A percentile compares a stretch with the other conserved stretches of the same genome.
Conservation (phyloP, 169 alveolate species). For the Plasmodium cynomolgi region DNA sequence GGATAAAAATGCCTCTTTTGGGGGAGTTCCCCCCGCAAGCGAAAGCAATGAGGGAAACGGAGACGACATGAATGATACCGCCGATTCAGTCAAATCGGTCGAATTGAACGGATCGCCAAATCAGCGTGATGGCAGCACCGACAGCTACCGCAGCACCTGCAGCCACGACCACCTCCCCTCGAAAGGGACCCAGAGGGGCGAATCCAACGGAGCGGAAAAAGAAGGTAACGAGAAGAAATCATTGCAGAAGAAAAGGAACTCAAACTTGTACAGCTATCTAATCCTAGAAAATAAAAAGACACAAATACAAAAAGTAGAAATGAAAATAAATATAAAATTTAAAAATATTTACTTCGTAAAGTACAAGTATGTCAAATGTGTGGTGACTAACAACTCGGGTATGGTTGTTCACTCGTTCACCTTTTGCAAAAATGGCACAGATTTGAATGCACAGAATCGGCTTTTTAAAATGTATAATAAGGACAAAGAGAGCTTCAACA, state of each 20-base stretch:
- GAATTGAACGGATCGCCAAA: neutral
- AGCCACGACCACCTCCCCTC: neutral
- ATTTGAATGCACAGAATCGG: conserved; percentile 29
- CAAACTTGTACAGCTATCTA: conserved; percentile 7
- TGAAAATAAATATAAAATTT: conserved; percentile 35
- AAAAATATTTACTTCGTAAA: conserved; percentile 60
- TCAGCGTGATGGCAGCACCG: neutral
- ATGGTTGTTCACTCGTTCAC: conserved; percentile 17
- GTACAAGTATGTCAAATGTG: conserved; percentile 54
- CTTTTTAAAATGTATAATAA: conserved; percentile 43
- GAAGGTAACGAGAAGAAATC: neutral
- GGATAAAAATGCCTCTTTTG: neutral
- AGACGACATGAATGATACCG: neutral
- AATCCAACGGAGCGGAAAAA: neutral
- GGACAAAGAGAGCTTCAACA: conserved; percentile 3
- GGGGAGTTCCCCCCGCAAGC: neutral
- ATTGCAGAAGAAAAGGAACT: neutral
- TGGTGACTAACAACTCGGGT: conserved; percentile 59
- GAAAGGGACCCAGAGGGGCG: neutral
- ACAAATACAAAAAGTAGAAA: neutral
- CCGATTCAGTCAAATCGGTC: neutral
- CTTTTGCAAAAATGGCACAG: conserved; percentile 24
- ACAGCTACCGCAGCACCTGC: neutral
- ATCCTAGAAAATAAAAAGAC: neutral
- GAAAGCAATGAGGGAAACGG: neutral